These are phyloP conservation scores for Aspergillus tubingensis DNA, from an alignment of 2,329 filamentous ascomycete species.

Conservation along the genomic window DNA sequence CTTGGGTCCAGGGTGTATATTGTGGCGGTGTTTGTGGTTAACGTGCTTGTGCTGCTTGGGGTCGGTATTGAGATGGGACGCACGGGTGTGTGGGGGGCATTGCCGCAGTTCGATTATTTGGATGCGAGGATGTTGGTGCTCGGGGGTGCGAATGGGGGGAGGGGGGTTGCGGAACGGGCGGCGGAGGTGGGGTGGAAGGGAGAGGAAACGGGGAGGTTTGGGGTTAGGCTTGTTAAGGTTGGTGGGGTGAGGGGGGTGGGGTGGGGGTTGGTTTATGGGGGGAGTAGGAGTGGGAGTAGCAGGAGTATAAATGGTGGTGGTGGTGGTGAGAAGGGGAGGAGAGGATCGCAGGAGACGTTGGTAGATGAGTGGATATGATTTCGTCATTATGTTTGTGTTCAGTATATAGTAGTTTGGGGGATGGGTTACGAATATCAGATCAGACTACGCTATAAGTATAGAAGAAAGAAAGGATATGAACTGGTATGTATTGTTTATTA, in stretches of 20 bases:
- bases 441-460: too few relatives aligned
- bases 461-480: too few relatives aligned
- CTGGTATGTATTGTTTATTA: not conserved
- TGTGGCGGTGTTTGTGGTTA: not conserved
- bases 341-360: not conserved
- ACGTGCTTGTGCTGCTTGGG: not conserved
- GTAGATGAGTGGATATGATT: not conserved
- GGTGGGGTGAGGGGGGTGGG: not conserved
- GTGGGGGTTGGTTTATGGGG: not conserved
- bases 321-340: not conserved
- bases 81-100: not conserved
- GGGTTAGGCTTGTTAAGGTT: not conserved
- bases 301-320: not conserved
- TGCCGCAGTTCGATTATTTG: not conserved
- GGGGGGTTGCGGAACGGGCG: not conserved
- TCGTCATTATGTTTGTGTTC: too few relatives aligned
- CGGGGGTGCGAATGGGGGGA: not conserved
- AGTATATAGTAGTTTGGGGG: too few relatives aligned
- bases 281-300: not conserved
- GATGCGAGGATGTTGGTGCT: slow-evolving; percentile 1
- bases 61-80: not conserved
- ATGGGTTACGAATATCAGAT: too few relatives aligned
- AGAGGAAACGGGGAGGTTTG: not conserved
- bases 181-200: not conserved
- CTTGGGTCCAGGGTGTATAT: not conserved